Percentiles rank a stretch among this genome's conserved stretches.
phyloP scores from a whole-genome alignment of 345 rosid species.

The Excoecaria agallocha region DNA sequence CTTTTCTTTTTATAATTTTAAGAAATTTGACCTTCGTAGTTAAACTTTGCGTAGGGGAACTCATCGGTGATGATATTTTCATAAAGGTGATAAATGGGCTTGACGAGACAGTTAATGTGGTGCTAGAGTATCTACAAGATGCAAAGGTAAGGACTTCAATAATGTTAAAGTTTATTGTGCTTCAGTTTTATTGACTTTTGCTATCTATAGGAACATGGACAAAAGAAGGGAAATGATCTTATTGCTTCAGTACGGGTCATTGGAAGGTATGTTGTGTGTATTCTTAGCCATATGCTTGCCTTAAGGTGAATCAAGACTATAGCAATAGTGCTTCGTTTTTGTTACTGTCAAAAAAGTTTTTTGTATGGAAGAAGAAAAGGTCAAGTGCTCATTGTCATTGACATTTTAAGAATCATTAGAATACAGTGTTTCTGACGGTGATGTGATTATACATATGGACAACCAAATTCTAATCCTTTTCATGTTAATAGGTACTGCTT shows the following conservation, averaged over 20 bases:
- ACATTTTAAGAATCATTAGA: no score
- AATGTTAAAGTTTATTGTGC: constrained; percentile 3
- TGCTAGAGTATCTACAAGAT: constrained; percentile 77
- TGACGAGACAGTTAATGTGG: constrained; percentile 57
- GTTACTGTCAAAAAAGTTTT: neutral
- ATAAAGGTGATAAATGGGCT: constrained; percentile 64
- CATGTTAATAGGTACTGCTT: no score
- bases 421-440: no score
- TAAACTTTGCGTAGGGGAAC: constrained; percentile 36
- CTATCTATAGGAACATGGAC: constrained; percentile 68
- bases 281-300: neutral
- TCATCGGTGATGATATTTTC: constrained; percentile 44
- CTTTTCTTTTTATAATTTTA: neutral
- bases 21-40: constrained; percentile 16
- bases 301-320: neutral
- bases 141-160: constrained; percentile 55
- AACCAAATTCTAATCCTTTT: no score
- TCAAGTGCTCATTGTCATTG: neutral
- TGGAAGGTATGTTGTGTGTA: constrained; percentile 59
- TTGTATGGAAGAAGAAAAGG: neutral
- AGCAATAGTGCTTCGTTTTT: neutral
- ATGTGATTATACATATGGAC: no score
- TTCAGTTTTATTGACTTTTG: constrained; percentile 18
- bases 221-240: constrained; percentile 77
- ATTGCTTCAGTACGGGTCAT: constrained; percentile 83